Base-by-base conservation (phyloP, 2,329 filamentous ascomycete genomes). In the Fusarium chaquense region DNA sequence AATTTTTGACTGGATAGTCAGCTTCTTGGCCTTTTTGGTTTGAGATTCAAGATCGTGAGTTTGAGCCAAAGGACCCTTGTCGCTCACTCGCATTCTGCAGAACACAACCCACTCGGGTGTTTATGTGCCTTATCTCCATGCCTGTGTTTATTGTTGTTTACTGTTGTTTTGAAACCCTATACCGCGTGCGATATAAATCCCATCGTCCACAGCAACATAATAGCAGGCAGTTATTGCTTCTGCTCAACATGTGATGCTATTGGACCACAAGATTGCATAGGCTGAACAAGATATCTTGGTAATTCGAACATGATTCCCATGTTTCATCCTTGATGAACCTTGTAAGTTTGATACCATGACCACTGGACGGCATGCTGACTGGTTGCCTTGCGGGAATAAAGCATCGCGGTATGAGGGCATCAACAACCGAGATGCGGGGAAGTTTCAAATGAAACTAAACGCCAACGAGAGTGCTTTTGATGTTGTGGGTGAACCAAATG, bases 21-120 rank as follows among this genome's bases (percentile, higher is more conserved):
- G 30, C 33, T 54, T 41, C 54, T 59, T 50, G 49, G 62, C 45
- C 62, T 51, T 35, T 45, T 32, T 20, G 60, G 30, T 36, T 62
- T 59, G 36, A 67, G 67, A 70, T 68, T 58, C 54, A 60, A 68
- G 67, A 67, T 64, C 36, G 43, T 70, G 49, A 26, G 51, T 67
- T 64, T 44, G 49, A 45, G 69, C 67, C 63, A 65, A 59, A 71
- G 58, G 30, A 65, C 59, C 66, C 58, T 47, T 36, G 41, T 65
- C 64, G 33, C 63, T 59, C 58, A 45, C 63, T 59, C 59, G 44
- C 47, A 54, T 62, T 62, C 26, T 54, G 53, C 56, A 64, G 55
- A 65, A 62, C 47, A 60, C 38, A 60, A 65, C 58, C 50, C 51
- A 50, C 59, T 63, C 49, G 65, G 65, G 59, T 62, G 56, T 51